Evolutionary conservation across 75 land plant genomes (phyloP).

Genomic region (Picea sitchensis): DNA sequence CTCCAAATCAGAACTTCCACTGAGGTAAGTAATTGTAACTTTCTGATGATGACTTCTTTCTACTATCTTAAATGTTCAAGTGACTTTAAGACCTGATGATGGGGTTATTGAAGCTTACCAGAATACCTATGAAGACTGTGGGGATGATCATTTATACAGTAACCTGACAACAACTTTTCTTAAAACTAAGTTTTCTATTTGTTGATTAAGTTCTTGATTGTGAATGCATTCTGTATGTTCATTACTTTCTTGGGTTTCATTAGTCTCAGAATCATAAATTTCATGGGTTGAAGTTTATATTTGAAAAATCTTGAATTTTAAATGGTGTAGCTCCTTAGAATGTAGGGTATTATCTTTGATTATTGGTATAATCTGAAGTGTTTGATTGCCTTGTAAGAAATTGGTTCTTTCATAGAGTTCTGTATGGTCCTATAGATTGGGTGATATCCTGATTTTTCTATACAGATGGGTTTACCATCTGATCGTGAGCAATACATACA

Average conservation of each 20-base stretch:
- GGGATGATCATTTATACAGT: not conserved
- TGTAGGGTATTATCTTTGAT: not conserved
- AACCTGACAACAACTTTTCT: not conserved
- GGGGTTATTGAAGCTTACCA: not conserved
- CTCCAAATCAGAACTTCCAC: too few relatives aligned
- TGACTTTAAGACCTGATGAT: too few relatives aligned
- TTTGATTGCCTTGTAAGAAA: not conserved
- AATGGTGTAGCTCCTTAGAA: not conserved
- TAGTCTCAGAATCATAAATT: not conserved
- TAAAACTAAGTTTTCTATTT: not conserved
- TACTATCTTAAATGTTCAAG: too few relatives aligned
- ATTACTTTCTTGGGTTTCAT: not conserved
- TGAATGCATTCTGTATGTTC: not conserved
- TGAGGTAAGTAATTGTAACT: too few relatives aligned
- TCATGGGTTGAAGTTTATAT: not conserved
- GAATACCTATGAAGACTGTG: not conserved
- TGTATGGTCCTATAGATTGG: not conserved
- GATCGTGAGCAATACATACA: conserved; percentile 69
- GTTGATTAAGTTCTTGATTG: not conserved
- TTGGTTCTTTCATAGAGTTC: not conserved
- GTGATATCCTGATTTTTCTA: not conserved
- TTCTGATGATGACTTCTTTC: too few relatives aligned
- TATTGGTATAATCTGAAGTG: not conserved
- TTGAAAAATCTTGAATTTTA: not conserved
- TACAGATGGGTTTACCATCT: conserved; percentile 68